A percentile compares a stretch with the other conserved stretches of the same genome.
phyloP scores from a whole-genome alignment of 345 rosid species.

The Eucalyptus erythrocorys region DNA sequence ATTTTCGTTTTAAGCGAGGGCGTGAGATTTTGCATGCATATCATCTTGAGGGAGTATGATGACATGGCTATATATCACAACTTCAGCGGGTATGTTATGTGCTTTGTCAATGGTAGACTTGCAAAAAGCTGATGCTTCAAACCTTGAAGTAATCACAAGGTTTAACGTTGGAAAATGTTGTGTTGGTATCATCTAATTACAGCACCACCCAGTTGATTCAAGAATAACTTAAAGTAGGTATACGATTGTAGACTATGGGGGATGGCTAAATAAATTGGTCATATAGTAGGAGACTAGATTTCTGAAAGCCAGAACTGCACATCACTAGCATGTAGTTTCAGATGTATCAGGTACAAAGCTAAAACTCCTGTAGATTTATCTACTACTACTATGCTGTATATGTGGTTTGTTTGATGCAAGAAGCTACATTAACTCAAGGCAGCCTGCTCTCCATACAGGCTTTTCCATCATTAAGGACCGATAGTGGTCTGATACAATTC shows the following conservation, averaged over 20 bases:
- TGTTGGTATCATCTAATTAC: background rate
- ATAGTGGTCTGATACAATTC: constrained; percentile 80
- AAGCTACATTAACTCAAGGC: background rate
- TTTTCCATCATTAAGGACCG: constrained; percentile 78
- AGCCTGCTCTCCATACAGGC: constrained; percentile 25
- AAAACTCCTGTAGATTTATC: background rate
- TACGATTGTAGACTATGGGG: background rate
- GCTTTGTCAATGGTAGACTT: background rate
- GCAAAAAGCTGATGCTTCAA: background rate
- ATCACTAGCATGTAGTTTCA: background rate
- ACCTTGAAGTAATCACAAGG: background rate
- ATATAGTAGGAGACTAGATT: background rate
- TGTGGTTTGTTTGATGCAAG: background rate
- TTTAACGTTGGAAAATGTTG: background rate
- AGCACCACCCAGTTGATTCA: background rate
- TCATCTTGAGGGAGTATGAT: background rate
- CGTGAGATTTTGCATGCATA: background rate
- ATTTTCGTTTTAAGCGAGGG: background rate
- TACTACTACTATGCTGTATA: background rate
- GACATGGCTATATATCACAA: background rate
- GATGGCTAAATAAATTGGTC: background rate
- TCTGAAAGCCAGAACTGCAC: background rate
- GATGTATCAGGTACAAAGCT: background rate
- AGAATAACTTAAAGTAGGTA: background rate
- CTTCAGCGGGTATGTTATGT: background rate